phyloP scores from a whole-genome alignment of 495 filamentous ascomycete genomes.

The Thermochaetoides thermophila region DNA sequence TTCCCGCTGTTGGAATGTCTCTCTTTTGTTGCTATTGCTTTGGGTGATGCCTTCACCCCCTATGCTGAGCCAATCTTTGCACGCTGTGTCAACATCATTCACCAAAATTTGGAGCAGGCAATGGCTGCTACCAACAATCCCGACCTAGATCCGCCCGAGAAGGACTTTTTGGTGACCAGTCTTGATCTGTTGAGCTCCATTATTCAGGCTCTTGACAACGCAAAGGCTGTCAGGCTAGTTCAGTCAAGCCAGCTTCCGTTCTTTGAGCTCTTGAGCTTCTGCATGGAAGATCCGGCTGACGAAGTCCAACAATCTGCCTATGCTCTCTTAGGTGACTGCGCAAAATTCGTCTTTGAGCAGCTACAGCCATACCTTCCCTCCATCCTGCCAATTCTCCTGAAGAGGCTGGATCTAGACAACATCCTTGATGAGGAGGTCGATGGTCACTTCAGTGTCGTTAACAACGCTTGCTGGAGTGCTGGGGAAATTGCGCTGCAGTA shows the following conservation, averaged over 20 bases:
- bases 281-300: conserved; percentile 84
- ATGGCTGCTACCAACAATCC: conserved; percentile 46
- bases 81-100: conserved; percentile 81
- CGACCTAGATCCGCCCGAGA: conserved; percentile 68
- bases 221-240: conserved; percentile 62
- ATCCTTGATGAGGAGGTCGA: conserved; percentile 59
- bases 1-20: conserved; percentile 92
- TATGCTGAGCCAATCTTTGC: conserved; percentile 73
- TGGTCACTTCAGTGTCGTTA: conserved; percentile 77
- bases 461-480: conserved; percentile 96
- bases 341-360: conserved; percentile 84
- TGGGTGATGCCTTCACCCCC: conserved; percentile 67
- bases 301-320: conserved; percentile 95
- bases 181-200: conserved; percentile 88
- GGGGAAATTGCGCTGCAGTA: conserved; percentile 86
- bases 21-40: conserved; percentile 81
- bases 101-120: conserved; percentile 70
- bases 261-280: conserved; percentile 79
- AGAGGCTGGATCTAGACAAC: conserved; percentile 70
- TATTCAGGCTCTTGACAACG: conserved; percentile 74
- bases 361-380: conserved; percentile 56
- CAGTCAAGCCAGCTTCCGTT: conserved; percentile 59
- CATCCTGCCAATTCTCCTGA: conserved; percentile 65
- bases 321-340: conserved; percentile 88
- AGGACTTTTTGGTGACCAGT: conserved; percentile 94